phyloP scores from a whole-genome alignment of 179 eudicot species.

The Silene coronaria region DNA sequence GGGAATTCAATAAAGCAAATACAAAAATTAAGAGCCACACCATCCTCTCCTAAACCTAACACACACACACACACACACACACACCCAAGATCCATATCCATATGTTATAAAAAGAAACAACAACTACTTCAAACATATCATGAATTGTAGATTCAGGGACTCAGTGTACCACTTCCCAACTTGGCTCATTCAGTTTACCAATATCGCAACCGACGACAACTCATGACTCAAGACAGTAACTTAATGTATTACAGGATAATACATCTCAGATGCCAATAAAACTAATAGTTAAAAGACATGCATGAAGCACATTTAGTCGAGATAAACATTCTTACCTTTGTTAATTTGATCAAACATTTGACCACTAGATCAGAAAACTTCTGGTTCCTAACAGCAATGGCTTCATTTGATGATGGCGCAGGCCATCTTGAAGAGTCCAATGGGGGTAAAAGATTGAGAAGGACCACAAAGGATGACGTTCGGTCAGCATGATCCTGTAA shows the following conservation, averaged over 20 bases:
- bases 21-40: background rate
- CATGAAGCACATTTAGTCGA: background rate
- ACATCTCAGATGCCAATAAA: background rate
- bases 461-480: conserved; percentile 88
- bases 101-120: background rate
- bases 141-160: background rate
- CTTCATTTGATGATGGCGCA: conserved; percentile 68
- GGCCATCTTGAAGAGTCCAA: conserved; percentile 90
- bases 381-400: conserved; percentile 63
- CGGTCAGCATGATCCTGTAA: conserved; percentile 94
- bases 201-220: background rate
- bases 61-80: too few species aligned
- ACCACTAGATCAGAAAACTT: conserved; percentile 97
- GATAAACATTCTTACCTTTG: conserved; percentile 49
- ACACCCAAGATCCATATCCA: too few species aligned
- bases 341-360: conserved; percentile 88
- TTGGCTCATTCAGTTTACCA: background rate
- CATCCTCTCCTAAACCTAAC: background rate
- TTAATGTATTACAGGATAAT: background rate
- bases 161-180: background rate
- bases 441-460: conserved; percentile 79
- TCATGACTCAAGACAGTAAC: background rate
- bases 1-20: background rate
- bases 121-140: background rate
- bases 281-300: too few species aligned